These are phyloP conservation scores for Aspergillus brasiliensis DNA, from an alignment of 2,329 filamentous ascomycete genomes.

Conservation along the genomic window DNA sequence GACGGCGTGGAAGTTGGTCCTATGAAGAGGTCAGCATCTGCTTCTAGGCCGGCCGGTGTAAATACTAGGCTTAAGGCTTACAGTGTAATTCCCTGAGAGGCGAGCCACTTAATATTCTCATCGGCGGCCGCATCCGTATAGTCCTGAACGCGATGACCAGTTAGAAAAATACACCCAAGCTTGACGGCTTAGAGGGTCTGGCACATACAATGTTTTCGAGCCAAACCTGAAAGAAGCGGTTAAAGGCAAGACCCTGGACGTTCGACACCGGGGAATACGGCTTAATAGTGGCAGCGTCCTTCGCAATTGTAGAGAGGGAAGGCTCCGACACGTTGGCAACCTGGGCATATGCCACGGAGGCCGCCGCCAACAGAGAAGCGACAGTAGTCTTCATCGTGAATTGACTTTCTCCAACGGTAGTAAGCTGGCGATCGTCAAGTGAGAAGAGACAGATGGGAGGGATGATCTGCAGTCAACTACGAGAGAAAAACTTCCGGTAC, in stretches of 20 bases:
- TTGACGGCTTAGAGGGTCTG: slow-evolving; percentile 16
- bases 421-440: background rate
- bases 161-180: slow-evolving; percentile 36
- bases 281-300: slow-evolving; percentile 57
- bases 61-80: slow-evolving; percentile 1
- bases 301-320: slow-evolving; percentile 31
- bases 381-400: slow-evolving; percentile 48
- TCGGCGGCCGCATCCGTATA: slow-evolving; percentile 67
- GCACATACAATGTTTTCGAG: slow-evolving; percentile 70
- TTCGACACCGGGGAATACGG: slow-evolving; percentile 64
- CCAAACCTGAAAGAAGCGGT: slow-evolving; percentile 73
- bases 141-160: slow-evolving; percentile 49
- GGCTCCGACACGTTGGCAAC: slow-evolving; percentile 29
- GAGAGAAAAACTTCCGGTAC: background rate
- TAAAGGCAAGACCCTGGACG: slow-evolving; percentile 71
- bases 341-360: slow-evolving; percentile 30
- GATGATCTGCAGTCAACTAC: slow-evolving; percentile 8
- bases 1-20: slow-evolving; percentile 59
- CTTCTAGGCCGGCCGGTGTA: background rate
- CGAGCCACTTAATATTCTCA: slow-evolving; percentile 38
- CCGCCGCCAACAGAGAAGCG: slow-evolving; percentile 29
- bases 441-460: background rate
- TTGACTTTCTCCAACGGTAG: background rate
- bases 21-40: slow-evolving; percentile 7
- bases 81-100: slow-evolving; percentile 60